Conservation (phyloP, 305 asterid species). For the Solanum chacoense region DNA sequence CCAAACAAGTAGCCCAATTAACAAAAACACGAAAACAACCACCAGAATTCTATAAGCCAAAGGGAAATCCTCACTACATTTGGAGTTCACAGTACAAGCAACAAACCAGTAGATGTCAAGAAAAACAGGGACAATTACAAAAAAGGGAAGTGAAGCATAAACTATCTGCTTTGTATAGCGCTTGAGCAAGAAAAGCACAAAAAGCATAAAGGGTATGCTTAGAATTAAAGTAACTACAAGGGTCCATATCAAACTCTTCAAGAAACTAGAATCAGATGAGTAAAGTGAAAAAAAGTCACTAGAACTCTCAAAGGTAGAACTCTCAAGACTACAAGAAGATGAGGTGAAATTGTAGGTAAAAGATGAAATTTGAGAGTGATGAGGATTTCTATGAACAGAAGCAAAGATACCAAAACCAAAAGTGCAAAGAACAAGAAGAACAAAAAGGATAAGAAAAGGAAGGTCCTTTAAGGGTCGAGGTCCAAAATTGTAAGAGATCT, state of each 20-base stretch:
- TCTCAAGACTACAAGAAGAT: slow-evolving; percentile 39
- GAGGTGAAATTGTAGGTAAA: slow-evolving; percentile 39
- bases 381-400: slow-evolving; percentile 50
- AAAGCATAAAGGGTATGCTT: slow-evolving; percentile 47
- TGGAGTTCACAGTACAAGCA: slow-evolving; percentile 67
- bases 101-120: slow-evolving; percentile 81
- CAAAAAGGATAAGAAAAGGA: slow-evolving; percentile 53
- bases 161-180: slow-evolving; percentile 83
- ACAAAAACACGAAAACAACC: slow-evolving; percentile 55
- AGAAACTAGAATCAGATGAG: slow-evolving; percentile 24
- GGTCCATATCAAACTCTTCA: slow-evolving; percentile 70
- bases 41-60: slow-evolving; percentile 54
- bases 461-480: slow-evolving; percentile 53
- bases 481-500: slow-evolving; percentile 82
- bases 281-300: slow-evolving; percentile 4
- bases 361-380: slow-evolving; percentile 36
- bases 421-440: slow-evolving; percentile 48
- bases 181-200: slow-evolving; percentile 60
- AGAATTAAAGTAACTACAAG: slow-evolving; percentile 56
- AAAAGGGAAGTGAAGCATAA: slow-evolving; percentile 67
- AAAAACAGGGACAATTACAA: slow-evolving; percentile 61
- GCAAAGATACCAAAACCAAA: slow-evolving; percentile 76
- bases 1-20: slow-evolving; percentile 79
- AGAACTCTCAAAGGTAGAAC: slow-evolving; percentile 13
- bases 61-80: slow-evolving; percentile 66